Percentiles rank a stretch among this genome's conserved stretches.
Evolutionary conservation across 257 asterid genomes (phyloP).

Genomic region (Ligustrum vulgare): DNA sequence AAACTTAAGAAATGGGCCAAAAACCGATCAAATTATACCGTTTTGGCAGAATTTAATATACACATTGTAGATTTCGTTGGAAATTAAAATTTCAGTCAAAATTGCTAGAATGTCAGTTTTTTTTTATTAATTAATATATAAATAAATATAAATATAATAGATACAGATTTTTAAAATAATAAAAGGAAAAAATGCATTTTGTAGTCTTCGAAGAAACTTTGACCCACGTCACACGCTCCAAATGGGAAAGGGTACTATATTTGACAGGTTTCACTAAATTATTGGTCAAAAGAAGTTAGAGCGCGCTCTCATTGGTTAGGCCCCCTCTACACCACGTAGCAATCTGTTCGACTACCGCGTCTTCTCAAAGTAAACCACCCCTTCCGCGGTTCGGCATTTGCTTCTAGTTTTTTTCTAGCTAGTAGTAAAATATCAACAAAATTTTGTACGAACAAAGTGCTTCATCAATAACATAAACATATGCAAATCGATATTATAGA

Average conservation of each 20-base stretch:
- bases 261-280: slow-evolving; percentile 35
- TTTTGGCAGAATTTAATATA: too few species aligned
- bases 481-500: background rate
- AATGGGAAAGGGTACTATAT: background rate
- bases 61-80: too few species aligned
- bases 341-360: slow-evolving; percentile 9
- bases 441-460: slow-evolving; percentile 6
- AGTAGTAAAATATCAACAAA: background rate
- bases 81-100: too few species aligned
- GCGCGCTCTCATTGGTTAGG: slow-evolving; percentile 56
- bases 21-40: too few species aligned
- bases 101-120: too few species aligned
- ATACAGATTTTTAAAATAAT: too few species aligned
- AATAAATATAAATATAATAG: too few species aligned
- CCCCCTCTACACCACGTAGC: slow-evolving; percentile 48
- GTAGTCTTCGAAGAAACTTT: background rate
- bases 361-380: slow-evolving; percentile 16
- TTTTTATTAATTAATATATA: too few species aligned
- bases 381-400: slow-evolving; percentile 26
- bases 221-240: background rate
- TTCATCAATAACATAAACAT: background rate
- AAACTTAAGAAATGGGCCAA: too few species aligned
- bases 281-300: slow-evolving; percentile 40
- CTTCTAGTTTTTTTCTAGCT: background rate
- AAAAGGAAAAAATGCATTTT: background rate